These are phyloP conservation scores for Chrysoporthe deuterocubensis DNA, from an alignment of 2,329 filamentous ascomycete species.

Conservation along the genomic window DNA sequence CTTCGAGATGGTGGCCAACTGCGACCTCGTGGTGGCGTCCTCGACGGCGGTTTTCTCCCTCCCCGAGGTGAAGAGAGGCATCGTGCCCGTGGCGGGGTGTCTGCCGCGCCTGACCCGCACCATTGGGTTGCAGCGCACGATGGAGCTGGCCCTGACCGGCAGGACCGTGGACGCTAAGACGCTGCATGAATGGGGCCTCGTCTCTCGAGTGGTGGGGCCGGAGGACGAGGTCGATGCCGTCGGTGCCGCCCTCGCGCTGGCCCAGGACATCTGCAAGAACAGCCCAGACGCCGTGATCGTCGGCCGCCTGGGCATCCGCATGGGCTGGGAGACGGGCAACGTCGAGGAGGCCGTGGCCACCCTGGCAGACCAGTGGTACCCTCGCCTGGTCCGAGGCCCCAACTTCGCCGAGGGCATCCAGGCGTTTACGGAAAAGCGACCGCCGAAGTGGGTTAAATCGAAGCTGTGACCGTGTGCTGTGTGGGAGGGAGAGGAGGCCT, in stretches of 20 bases:
- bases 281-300: constrained; percentile 79
- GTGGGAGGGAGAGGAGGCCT: neutral
- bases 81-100: constrained; percentile 72
- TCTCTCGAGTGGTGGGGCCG: constrained; percentile 62
- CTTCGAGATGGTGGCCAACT: constrained; percentile 73
- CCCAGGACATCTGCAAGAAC: constrained; percentile 58
- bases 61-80: constrained; percentile 72
- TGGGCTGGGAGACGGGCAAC: constrained; percentile 66
- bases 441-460: constrained; percentile 33
- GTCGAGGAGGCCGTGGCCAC: constrained; percentile 34
- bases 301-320: constrained; percentile 68
- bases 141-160: constrained; percentile 74
- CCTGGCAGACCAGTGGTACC: constrained; percentile 33
- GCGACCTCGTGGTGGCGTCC: constrained; percentile 69
- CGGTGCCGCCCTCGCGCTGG: constrained; percentile 56
- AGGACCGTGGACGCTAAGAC: constrained; percentile 61
- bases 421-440: constrained; percentile 36
- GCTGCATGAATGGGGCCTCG: constrained; percentile 67
- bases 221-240: constrained; percentile 45
- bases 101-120: constrained; percentile 68
- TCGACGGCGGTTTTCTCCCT: constrained; percentile 64
- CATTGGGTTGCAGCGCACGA: constrained; percentile 70
- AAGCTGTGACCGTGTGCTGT: constrained; percentile 31
- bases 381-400: constrained; percentile 31
- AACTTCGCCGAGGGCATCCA: constrained; percentile 37